These are phyloP conservation scores for Aspergillus sp. DNA, from an alignment of 2,329 filamentous ascomycete species.

Conservation along the genomic window DNA sequence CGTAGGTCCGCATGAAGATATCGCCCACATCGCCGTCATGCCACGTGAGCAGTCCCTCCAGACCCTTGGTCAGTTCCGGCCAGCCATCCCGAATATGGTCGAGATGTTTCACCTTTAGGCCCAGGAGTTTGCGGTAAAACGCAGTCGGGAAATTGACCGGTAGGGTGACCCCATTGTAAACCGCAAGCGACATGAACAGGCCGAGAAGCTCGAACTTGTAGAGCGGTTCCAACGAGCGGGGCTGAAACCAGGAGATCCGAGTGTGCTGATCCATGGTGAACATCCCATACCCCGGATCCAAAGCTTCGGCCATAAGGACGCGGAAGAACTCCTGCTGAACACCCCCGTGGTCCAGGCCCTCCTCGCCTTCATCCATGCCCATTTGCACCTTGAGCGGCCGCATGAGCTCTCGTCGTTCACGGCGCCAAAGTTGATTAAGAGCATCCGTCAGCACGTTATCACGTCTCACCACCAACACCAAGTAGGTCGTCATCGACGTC, in stretches of 20 bases:
- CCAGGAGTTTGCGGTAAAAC: slow-evolving; percentile 78
- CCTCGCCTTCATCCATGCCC: slow-evolving; percentile 77
- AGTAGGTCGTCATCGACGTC: slow-evolving; percentile 67
- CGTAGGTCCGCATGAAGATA: slow-evolving; percentile 79
- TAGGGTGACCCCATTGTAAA: slow-evolving; percentile 90
- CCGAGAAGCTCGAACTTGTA: slow-evolving; percentile 92
- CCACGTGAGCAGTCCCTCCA: slow-evolving; percentile 74
- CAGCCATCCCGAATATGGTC: slow-evolving; percentile 83
- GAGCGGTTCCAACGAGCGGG: slow-evolving; percentile 74
- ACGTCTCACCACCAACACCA: slow-evolving; percentile 68
- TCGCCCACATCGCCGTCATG: slow-evolving; percentile 78
- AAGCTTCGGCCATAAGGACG: slow-evolving; percentile 73
- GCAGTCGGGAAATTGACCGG: slow-evolving; percentile 85
- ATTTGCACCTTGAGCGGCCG: slow-evolving; percentile 86
- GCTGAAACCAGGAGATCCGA: slow-evolving; percentile 83
- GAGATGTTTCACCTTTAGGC: slow-evolving; percentile 65
- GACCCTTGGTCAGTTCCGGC: slow-evolving; percentile 74
- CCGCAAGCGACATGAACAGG: slow-evolving; percentile 79
- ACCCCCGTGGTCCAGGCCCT: slow-evolving; percentile 89
- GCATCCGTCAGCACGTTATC: slow-evolving; percentile 68
- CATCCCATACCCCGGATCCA: slow-evolving; percentile 71
- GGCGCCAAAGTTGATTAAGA: slow-evolving; percentile 85
- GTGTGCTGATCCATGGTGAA: slow-evolving; percentile 77
- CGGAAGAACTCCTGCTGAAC: slow-evolving; percentile 97
- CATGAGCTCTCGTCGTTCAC: slow-evolving; percentile 76